Evolutionary conservation across 176 grass and related monocot species (phyloP).

Genomic region (Oryza meyeriana): DNA sequence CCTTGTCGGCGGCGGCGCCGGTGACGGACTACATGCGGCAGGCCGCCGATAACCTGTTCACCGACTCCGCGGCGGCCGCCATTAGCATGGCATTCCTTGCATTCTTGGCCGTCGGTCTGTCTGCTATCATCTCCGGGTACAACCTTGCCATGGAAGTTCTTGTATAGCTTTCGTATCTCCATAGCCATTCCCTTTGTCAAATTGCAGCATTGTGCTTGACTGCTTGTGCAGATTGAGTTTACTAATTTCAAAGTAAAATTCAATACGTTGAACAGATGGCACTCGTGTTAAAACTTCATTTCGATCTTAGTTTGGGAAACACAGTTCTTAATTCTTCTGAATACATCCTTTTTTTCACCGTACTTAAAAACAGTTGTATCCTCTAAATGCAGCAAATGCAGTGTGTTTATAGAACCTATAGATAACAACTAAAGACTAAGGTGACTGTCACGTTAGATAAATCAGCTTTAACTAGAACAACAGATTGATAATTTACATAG

Average conservation of each 20-base stretch:
- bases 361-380: not conserved
- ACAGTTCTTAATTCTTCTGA: not conserved
- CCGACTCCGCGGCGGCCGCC: conserved; percentile 50
- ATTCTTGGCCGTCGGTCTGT: conserved; percentile 53
- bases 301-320: not conserved
- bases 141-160: conserved; percentile 48
- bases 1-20: conserved; percentile 54
- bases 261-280: no score
- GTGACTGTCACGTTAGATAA: not conserved
- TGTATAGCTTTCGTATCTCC: conserved; percentile 27
- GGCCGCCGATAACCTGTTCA: conserved; percentile 51
- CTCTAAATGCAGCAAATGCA: not conserved
- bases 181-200: no score
- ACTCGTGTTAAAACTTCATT: no score
- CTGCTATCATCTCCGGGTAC: conserved; percentile 66
- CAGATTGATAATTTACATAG: conserved; percentile 46
- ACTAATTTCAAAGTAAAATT: no score
- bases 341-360: not conserved
- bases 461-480: not conserved
- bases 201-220: no score
- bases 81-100: conserved; percentile 74
- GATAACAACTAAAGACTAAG: not conserved
- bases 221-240: no score
- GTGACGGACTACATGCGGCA: conserved; percentile 70
- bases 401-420: not conserved